Percentiles rank a stretch among this genome's conserved stretches.
phyloP scores from a whole-genome alignment of 2,329 filamentous ascomycete species.

The Ceratocystis alfenasii region DNA sequence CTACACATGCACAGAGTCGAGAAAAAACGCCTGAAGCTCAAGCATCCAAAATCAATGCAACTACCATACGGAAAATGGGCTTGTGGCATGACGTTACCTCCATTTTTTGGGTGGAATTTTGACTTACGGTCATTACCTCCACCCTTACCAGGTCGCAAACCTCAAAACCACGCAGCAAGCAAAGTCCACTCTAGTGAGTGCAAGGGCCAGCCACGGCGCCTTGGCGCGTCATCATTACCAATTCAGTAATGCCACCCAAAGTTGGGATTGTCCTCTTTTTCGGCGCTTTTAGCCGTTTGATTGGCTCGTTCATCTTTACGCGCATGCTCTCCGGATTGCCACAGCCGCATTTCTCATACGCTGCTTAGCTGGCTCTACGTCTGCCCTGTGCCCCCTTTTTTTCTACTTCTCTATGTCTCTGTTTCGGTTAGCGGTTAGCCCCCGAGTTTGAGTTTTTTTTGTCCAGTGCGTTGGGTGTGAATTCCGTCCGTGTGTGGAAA shows the following conservation, averaged over 20 bases:
- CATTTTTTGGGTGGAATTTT: background rate
- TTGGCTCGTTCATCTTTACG: conserved; percentile 10
- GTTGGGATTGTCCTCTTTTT: conserved; percentile 8
- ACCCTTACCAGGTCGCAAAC: background rate
- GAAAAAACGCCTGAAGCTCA: background rate
- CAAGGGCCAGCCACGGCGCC: background rate
- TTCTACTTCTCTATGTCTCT: conserved; percentile 3
- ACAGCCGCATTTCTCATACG: conserved; percentile 4
- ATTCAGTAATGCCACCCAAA: background rate
- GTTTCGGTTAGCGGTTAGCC: background rate
- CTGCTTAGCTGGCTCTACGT: background rate
- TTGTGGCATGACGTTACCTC: conserved; percentile 2
- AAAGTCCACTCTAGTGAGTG: background rate
- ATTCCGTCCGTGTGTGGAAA: background rate
- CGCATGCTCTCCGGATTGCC: conserved; percentile 12
- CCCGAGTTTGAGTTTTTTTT: background rate
- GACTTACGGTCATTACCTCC: background rate
- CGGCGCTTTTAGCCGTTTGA: conserved; percentile 13
- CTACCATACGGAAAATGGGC: background rate
- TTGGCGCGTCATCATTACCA: conserved; percentile 7
- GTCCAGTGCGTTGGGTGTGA: background rate
- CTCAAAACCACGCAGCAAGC: background rate
- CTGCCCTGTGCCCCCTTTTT: background rate
- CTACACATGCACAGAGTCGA: background rate
- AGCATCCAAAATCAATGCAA: background rate